These are phyloP conservation scores for Exophiala oligosperma DNA, from an alignment of 2,329 filamentous ascomycete species.

Conservation along the genomic window DNA sequence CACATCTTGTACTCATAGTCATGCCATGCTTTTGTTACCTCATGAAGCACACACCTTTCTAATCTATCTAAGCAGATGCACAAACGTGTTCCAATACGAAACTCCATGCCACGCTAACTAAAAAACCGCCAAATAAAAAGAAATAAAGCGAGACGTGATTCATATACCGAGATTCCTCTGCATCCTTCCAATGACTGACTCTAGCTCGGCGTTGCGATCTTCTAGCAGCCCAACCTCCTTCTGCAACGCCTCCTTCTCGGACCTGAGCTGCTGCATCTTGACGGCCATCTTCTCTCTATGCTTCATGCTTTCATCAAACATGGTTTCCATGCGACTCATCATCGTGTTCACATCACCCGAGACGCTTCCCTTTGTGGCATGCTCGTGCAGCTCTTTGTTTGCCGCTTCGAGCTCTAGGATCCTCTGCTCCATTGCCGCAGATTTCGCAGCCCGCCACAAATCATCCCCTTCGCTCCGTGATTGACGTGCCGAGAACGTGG, in stretches of 20 bases:
- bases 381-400: conserved; percentile 37
- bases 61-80: too few species aligned
- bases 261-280: conserved; percentile 39
- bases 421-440: conserved; percentile 44
- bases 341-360: background rate
- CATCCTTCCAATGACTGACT: conserved; percentile 46
- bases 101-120: too few species aligned
- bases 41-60: too few species aligned
- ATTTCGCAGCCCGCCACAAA: conserved; percentile 43
- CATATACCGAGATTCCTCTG: conserved; percentile 39
- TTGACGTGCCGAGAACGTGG: conserved; percentile 24
- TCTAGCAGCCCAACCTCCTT: conserved; percentile 40
- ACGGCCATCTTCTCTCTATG: conserved; percentile 40
- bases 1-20: too few species aligned
- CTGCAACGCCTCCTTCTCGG: conserved; percentile 42
- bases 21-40: too few species aligned
- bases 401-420: conserved; percentile 43
- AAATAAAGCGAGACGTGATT: conserved; percentile 17
- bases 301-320: conserved; percentile 41
- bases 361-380: conserved; percentile 23
- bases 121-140: too few species aligned
- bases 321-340: conserved; percentile 38
- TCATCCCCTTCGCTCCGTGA: conserved; percentile 36
- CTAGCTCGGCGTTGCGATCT: conserved; percentile 40
- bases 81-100: too few species aligned